Evolutionary conservation across 192 early-diverging fungal species (phyloP).

Genomic region (Entrophospora sp.): DNA sequence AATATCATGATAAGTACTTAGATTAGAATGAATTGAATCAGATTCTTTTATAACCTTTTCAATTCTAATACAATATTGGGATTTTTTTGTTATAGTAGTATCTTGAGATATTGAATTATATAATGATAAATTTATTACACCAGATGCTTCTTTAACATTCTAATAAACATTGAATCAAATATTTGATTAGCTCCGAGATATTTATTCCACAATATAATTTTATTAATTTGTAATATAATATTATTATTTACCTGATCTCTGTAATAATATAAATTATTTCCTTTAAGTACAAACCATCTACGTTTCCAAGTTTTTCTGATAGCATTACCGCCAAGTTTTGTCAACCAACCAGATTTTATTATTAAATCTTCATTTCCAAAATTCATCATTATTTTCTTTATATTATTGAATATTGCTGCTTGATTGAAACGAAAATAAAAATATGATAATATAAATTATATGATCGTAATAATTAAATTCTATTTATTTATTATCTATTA

Average conservation of each 20-base stretch:
- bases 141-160: conserved; percentile 3
- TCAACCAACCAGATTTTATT: conserved; percentile 16
- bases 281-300: conserved; percentile 17
- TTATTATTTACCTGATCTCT: conserved; percentile 18
- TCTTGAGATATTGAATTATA: conserved; percentile 17
- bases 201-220: too few species aligned
- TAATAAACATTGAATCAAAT: neutral
- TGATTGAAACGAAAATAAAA: too few species aligned
- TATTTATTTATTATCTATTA: too few species aligned
- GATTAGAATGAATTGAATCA: conserved; percentile 1
- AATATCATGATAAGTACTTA: conserved; percentile 13
- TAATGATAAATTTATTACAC: conserved; percentile 3
- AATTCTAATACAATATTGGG: conserved; percentile 14
- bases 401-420: too few species aligned
- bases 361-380: conserved; percentile 9
- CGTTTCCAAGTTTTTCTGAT: conserved; percentile 19
- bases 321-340: conserved; percentile 19
- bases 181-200: too few species aligned
- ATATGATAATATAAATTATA: too few species aligned
- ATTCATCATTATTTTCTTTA: conserved; percentile 8
- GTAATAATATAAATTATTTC: conserved; percentile 18
- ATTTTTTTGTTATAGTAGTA: conserved; percentile 11
- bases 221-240: too few species aligned
- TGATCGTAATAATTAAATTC: too few species aligned
- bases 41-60: conserved; percentile 9